Base-by-base conservation (phyloP, 106 monocot genomes). In the Alisma plantagoaquatica region DNA sequence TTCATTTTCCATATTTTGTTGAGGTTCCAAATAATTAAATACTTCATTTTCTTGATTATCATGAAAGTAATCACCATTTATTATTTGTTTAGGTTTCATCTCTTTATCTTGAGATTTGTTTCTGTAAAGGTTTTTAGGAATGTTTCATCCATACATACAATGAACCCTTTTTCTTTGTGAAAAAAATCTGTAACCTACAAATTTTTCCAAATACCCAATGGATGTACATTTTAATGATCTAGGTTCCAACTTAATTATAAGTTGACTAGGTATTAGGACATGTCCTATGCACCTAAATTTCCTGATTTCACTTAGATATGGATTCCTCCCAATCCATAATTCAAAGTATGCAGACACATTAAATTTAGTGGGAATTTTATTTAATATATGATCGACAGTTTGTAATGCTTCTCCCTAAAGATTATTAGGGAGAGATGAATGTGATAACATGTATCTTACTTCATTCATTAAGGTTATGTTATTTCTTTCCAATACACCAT, bases 311-410 rank as follows among this genome's bases (percentile, higher is more conserved):
- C 45, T 38, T 38, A 38, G 12, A 12, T 38, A 7, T 17, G 45
- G 19, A 16, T 46, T 46, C n/a, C n/a, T 46, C 11, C 45, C 45
- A 46, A 16, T 46, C 45, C 45, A 46, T 16, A 46, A 3, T 46
- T 46, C 45, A 46, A 16, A 46, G 3, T 3, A 18, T 17, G n/a
- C 19, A 10, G 12, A 11, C 19, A 16, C 6, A 11, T 11, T 46
- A 46, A 18, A 46, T 4, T 46, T 46, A 4, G 45, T 46, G 45
- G 45, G n/a, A 11, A 46, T 46, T 17, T 18, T 46, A 46, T 46
- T 46, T 17, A 10, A 46, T 38, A 7, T 38, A 7, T 38, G 14
- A 38, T 38, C 14, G 14, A 38, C 14, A 14, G 35, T 38, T 38
- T 4, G n/a, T 3, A 46, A 10, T 46, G 45, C 45, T 18, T 46